Conservation (phyloP, 2,329 filamentous ascomycete genomes). For the Phialophora expanda region DNA sequence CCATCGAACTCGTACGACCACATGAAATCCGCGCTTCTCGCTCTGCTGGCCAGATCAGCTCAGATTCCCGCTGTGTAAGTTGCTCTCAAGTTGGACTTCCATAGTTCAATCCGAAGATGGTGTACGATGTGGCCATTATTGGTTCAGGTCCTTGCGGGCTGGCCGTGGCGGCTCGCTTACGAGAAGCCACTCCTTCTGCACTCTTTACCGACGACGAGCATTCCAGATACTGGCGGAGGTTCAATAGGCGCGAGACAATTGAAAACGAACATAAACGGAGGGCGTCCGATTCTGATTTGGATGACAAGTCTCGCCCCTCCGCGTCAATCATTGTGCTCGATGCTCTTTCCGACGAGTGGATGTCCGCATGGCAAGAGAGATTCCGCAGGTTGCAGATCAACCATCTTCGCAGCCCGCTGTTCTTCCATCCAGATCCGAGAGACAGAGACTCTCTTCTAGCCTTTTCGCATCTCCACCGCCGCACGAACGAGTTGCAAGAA, state of each 20-base stretch:
- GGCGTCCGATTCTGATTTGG: not conserved
- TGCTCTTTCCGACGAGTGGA: constrained; percentile 66
- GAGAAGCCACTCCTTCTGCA: constrained; percentile 74
- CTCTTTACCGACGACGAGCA: constrained; percentile 85
- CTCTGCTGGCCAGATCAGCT: not conserved
- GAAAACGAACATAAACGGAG: constrained; percentile 28
- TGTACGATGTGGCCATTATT: constrained; percentile 69
- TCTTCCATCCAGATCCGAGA: constrained; percentile 78
- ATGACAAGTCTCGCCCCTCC: not conserved
- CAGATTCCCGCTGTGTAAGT: not conserved
- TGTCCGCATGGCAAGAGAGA: constrained; percentile 71
- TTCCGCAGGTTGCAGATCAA: constrained; percentile 73
- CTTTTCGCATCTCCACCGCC: constrained; percentile 66
- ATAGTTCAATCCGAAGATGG: constrained; percentile 25
- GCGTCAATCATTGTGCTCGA: constrained; percentile 69
- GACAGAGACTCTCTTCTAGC: constrained; percentile 76
- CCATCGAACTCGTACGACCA: not conserved
- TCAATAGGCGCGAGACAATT: constrained; percentile 30
- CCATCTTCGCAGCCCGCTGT: constrained; percentile 78
- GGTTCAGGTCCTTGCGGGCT: constrained; percentile 78
- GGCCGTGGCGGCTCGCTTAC: constrained; percentile 72
- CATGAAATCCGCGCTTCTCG: too few relatives aligned
- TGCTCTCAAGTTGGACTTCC: not conserved
- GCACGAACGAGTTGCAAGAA: constrained; percentile 70
- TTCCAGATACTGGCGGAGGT: constrained; percentile 63